Percentiles rank a stretch among this genome's conserved stretches.
Conservation (phyloP, 2,329 filamentous ascomycete species). For the Xenoacremonium recifei region DNA sequence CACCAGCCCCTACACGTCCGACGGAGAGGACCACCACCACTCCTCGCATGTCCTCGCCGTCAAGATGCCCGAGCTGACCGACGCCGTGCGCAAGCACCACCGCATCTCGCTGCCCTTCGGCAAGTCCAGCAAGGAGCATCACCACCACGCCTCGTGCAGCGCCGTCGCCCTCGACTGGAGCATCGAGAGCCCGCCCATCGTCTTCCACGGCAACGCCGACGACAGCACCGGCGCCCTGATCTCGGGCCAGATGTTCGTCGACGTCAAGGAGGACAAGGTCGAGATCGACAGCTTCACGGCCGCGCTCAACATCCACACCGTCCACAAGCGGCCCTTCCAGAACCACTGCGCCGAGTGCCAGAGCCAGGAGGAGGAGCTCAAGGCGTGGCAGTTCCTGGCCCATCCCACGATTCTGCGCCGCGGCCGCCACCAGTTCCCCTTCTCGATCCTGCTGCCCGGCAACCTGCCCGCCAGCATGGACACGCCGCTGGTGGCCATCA, state of each 20-base stretch:
- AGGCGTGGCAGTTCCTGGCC: conserved; percentile 75
- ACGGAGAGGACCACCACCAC: conserved; percentile 32
- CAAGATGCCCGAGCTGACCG: conserved; percentile 39
- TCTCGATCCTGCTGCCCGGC: conserved; percentile 82
- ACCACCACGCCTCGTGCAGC: no score
- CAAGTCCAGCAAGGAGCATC: conserved; percentile 42
- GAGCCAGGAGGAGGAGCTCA: conserved; percentile 69
- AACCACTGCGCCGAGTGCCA: conserved; percentile 77
- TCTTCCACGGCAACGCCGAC: conserved; percentile 75
- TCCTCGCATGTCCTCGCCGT: conserved; percentile 26
- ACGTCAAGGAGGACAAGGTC: conserved; percentile 64
- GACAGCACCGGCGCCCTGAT: conserved; percentile 81
- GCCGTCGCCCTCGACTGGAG: conserved; percentile 50
- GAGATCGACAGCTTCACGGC: conserved; percentile 73
- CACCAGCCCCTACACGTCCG: conserved; percentile 34
- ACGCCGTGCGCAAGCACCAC: conserved; percentile 41
- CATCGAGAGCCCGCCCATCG: conserved; percentile 83
- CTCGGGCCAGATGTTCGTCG: conserved; percentile 76
- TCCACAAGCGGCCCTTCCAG: conserved; percentile 79
- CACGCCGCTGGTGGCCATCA: conserved; percentile 67
- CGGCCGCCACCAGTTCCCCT: conserved; percentile 76
- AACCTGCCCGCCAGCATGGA: conserved; percentile 83
- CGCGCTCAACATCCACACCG: conserved; percentile 66
- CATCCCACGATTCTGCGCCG: conserved; percentile 49
- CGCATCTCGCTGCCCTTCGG: conserved; percentile 41